phyloP scores from a whole-genome alignment of 768 basidiomycete genomes.

The Rhizopogon sp. region DNA sequence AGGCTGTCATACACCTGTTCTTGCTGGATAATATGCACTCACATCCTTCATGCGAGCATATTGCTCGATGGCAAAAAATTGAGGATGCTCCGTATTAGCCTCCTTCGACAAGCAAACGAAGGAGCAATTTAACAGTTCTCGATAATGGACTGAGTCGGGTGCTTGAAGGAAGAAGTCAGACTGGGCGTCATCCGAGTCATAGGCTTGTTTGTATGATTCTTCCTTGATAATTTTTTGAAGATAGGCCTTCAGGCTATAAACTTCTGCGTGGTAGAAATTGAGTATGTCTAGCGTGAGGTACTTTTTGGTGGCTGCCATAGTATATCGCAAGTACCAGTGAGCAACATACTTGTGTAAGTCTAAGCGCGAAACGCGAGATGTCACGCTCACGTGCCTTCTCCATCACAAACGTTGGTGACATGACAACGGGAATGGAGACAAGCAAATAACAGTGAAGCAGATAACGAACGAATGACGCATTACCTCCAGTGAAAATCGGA shows the following conservation, averaged over 20 bases:
- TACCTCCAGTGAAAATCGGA: no score
- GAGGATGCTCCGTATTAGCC: constrained; percentile 12
- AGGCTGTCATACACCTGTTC: neutral
- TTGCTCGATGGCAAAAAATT: constrained; percentile 29
- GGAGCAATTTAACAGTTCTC: constrained; percentile 37
- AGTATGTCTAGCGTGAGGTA: constrained; percentile 31
- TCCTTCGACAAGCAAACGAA: constrained; percentile 38
- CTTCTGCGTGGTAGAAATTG: constrained; percentile 37
- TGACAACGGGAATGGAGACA: no score
- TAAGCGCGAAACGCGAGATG: neutral
- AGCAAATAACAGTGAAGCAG: no score
- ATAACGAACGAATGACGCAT: no score
- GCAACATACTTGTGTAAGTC: neutral
- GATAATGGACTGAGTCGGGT: constrained; percentile 26
- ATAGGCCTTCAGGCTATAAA: constrained; percentile 35
- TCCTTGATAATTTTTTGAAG: constrained; percentile 31
- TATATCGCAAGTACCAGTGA: neutral
- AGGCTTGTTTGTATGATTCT: neutral
- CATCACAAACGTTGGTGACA: no score
- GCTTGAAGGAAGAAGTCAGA: constrained; percentile 2
- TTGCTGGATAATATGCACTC: constrained; percentile 7
- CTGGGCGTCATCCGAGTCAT: constrained; percentile 8
- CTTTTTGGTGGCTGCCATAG: neutral
- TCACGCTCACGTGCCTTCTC: no score
- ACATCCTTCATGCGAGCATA: constrained; percentile 55